Evolutionary conservation across 169 alveolate species (phyloP), one percentile per base, ranked within the genome.

Genomic region (Neospora caninum): DNA sequence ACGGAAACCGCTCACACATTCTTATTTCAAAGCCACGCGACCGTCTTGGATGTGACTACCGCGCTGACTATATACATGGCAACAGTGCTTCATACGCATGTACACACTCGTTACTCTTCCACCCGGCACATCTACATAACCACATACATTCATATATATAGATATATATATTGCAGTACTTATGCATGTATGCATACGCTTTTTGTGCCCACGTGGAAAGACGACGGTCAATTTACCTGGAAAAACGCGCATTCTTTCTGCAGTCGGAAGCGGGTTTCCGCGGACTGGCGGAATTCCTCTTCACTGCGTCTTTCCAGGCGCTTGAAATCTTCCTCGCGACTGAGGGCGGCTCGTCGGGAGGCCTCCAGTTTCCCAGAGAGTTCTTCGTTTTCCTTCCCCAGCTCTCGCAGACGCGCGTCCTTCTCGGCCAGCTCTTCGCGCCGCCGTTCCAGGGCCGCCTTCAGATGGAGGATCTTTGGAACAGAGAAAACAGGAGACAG

Each of bases 221-320:
- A 4, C 49, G 39, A 78, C 16, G 86, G 31, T 7, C 20, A 6
- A 4, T 16, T 78, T 38, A 78, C 86, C 45, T n/a, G 39, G 2
- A 78, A 78, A 22, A 13, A 0, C 1, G 9, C 86, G 86, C 45
- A 36, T 78, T 78, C 86, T 20, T n/a, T 78, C 10, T 38, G 49
- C 7, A 78, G 86, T 6, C 42, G 86, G 45, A 78, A 78, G 39
- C 86, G 45, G 27, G 39, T 38, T 22, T 78, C 49, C 39, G 86
- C 86, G 45, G 86, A n/a, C 43, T 78, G 86, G 4, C 86, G 86
- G 45, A 78, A 78, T 13, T 78, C 86, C 22, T 78, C 86, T 16
- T 78, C 86, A 38, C 86, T 38, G 49, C 45, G 86, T 18, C 86
- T 20, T n/a, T 38, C 39, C 39, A 78, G 86, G 49, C 86, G 39